phyloP scores from a whole-genome alignment of 2,329 filamentous ascomycete genomes.

The Alternaria panax region DNA sequence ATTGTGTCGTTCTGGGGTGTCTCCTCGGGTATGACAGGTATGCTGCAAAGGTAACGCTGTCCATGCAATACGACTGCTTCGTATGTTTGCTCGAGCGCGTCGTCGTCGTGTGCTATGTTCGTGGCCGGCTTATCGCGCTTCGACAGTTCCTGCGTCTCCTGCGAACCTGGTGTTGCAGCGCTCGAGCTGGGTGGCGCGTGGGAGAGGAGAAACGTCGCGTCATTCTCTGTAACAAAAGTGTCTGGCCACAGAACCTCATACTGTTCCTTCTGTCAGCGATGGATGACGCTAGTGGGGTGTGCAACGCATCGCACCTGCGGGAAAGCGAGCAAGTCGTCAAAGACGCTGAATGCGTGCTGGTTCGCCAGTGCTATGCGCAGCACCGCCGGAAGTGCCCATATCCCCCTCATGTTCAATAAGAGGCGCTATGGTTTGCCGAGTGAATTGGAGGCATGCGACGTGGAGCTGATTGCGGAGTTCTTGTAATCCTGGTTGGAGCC shows the following conservation, averaged over 20 bases:
- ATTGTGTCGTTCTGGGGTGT: slow-evolving; percentile 66
- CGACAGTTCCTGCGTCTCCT: slow-evolving; percentile 47
- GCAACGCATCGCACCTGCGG: slow-evolving; percentile 70
- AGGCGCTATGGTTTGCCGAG: slow-evolving; percentile 3
- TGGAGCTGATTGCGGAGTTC: slow-evolving; percentile 19
- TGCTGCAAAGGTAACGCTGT: slow-evolving; percentile 81
- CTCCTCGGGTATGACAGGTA: slow-evolving; percentile 72
- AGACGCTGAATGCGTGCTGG: slow-evolving; percentile 77
- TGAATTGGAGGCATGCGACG: slow-evolving; percentile 15
- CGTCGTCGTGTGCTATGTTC: slow-evolving; percentile 23
- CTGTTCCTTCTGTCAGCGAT: slow-evolving; percentile 55
- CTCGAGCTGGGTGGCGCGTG: slow-evolving; percentile 37
- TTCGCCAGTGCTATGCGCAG: slow-evolving; percentile 59
- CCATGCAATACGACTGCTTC: slow-evolving; percentile 77
- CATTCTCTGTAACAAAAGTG: slow-evolving; percentile 72
- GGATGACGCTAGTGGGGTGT: background rate
- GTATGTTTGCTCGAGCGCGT: slow-evolving; percentile 59
- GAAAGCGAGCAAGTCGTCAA: slow-evolving; percentile 86
- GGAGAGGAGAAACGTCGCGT: slow-evolving; percentile 68
- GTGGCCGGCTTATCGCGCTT: slow-evolving; percentile 36
- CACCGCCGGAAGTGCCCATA: slow-evolving; percentile 58
- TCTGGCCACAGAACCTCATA: slow-evolving; percentile 82
- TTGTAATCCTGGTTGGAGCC: slow-evolving; percentile 34
- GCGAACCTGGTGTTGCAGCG: slow-evolving; percentile 38
- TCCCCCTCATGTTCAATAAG: slow-evolving; percentile 48